Base-by-base conservation (phyloP, 495 filamentous ascomycete species). In the Schizothecium vesticola region DNA sequence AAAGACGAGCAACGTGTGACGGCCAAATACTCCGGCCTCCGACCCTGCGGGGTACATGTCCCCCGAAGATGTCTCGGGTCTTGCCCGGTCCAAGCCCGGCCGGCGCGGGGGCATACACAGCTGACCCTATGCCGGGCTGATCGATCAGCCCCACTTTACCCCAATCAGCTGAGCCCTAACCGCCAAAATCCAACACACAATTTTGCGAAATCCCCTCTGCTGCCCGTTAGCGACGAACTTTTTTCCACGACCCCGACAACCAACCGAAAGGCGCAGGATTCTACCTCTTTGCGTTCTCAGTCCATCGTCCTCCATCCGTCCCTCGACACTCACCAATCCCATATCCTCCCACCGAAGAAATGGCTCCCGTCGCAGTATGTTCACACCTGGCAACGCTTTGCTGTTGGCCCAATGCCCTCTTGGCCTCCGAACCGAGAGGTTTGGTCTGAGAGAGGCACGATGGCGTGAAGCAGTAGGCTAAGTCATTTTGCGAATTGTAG, bases 401-500 rank as follows among this genome's bases (percentile, higher is more conserved):
- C 93, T 96, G 92, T 90, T 89, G 84, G 80, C 79, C 81, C 77
- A 82, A 78, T 81, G 78, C 78, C 73, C 72, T 74, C 72, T 71
- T 71, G 51, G 25, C 36, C 59, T 61, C 36, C 69, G 29, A 59
- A 29, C 21, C 23, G 21, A 25, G 33, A 43, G 31, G 67, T 55
- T 69, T 65, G 66, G 23, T 59, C 59, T 64, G 73, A 70, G 75
- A 73, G 63, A 19, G 63, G 77, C 76, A 83, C 77, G 67, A 80
- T 80, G 83, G 84, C 78, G 84, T 86, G 87, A 91, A 92, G 86
- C 93, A 97, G 92, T 96, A 96, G 94, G 93, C 92, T 96, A 91
- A 95, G 82, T 85, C 81, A 81, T 82, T 73, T 77, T 79, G 73
- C 74, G 66, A 68, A 51, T 59, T 74, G 81, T 84, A 86, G 85